A percentile compares a stretch with the other conserved stretches of the same genome.
Conservation (phyloP, 1,139 yeast genomes). For the Komagataea norvegica region DNA sequence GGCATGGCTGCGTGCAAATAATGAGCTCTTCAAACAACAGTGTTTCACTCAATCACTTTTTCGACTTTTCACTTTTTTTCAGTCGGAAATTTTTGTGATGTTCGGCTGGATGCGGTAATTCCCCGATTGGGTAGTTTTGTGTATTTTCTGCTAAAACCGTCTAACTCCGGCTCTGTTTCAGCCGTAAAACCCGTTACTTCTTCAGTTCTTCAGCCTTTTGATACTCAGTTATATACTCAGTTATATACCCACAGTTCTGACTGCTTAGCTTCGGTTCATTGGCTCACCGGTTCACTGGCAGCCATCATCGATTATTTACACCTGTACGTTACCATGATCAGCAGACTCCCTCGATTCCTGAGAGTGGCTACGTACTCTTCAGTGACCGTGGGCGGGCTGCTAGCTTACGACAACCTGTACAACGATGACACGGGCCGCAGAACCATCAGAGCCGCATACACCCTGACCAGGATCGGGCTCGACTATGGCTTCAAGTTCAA, state of each 20-base stretch:
- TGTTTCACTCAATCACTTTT: neutral
- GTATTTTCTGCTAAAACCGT: too few species aligned
- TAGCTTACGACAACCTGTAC: slow-evolving; percentile 33
- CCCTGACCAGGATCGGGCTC: slow-evolving; percentile 48
- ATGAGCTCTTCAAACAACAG: neutral
- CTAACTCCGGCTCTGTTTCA: too few species aligned
- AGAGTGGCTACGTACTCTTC: slow-evolving; percentile 5
- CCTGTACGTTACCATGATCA: slow-evolving; percentile 2
- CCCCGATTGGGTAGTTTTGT: neutral
- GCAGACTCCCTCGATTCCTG: neutral
- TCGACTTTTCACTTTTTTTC: neutral
- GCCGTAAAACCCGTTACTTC: too few species aligned
- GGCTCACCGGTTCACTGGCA: too few species aligned
- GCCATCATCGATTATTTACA: too few species aligned
- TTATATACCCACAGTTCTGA: too few species aligned
- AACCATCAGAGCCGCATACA: slow-evolving; percentile 47
- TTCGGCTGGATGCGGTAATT: neutral
- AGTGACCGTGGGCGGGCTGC: slow-evolving; percentile 3
- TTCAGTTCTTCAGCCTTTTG: too few species aligned
- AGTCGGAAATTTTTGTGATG: neutral
- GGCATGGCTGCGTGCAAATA: slow-evolving; percentile 13
- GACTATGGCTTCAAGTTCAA: slow-evolving; percentile 52
- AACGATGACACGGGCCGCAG: slow-evolving; percentile 50
- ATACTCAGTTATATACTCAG: too few species aligned
- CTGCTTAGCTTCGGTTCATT: too few species aligned